Evolutionary conservation across 83 land plant species (phyloP).

Genomic region (Picea mariana): DNA sequence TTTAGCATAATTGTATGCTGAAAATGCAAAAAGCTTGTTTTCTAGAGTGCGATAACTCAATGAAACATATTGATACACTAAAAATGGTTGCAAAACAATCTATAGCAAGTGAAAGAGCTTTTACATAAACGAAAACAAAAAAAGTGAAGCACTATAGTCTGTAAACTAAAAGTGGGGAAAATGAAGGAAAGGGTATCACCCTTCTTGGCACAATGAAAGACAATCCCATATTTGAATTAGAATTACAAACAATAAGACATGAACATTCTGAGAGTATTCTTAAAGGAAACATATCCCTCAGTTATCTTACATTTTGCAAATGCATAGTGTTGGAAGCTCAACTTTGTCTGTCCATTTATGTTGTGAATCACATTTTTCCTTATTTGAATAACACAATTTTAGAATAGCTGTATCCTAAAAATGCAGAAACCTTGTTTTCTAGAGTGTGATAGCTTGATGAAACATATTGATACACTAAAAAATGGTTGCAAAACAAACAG

Average conservation of each 20-base stretch:
- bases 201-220: background rate
- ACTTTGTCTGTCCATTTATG: background rate
- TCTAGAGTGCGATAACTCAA: too few species aligned
- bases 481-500: too few species aligned
- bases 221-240: background rate
- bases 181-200: conserved; percentile 2
- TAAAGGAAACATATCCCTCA: background rate
- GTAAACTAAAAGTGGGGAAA: conserved; percentile 1
- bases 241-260: background rate
- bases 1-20: background rate
- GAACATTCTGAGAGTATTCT: background rate
- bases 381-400: background rate
- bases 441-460: background rate
- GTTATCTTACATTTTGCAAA: background rate
- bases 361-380: background rate
- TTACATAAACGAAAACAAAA: background rate
- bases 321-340: background rate
- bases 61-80: background rate
- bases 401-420: background rate
- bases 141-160: background rate
- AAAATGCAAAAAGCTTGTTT: background rate
- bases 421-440: background rate
- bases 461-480: background rate
- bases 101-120: background rate
- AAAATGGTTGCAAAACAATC: too few species aligned